Percentiles rank a stretch among this genome's conserved stretches.
Evolutionary conservation across 352 stramenopile species (phyloP).

Genomic region (Globisporangium iwayamae): DNA sequence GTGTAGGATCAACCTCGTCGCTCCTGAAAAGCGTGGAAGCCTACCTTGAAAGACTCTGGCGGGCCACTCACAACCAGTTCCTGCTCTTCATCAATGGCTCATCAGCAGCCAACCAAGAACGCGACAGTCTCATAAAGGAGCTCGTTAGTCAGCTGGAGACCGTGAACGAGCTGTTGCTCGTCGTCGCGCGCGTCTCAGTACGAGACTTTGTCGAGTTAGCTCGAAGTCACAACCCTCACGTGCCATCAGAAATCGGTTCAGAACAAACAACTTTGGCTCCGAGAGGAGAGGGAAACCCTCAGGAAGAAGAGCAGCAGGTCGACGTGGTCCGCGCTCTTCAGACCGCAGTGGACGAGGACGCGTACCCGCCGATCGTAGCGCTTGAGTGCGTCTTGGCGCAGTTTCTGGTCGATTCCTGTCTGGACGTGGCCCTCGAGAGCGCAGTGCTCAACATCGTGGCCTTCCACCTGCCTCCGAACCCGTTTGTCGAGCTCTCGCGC

Average conservation of each 20-base stretch:
- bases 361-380: conserved; percentile 36
- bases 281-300: background rate
- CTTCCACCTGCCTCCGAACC: conserved; percentile 39
- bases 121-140: background rate
- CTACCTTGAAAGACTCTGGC: conserved; percentile 1
- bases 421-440: conserved; percentile 50
- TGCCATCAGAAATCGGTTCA: background rate
- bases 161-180: conserved; percentile 22
- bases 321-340: conserved; percentile 35
- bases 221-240: background rate
- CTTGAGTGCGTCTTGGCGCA: conserved; percentile 44
- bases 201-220: conserved; percentile 18
- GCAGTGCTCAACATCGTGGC: conserved; percentile 46
- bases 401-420: conserved; percentile 35
- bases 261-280: background rate
- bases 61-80: background rate
- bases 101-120: background rate
- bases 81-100: background rate
- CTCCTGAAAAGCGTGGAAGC: conserved; percentile 1
- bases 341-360: conserved; percentile 22
- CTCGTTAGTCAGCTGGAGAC: conserved; percentile 20
- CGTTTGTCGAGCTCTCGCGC: conserved; percentile 37
- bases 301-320: conserved; percentile 12
- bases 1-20: conserved; percentile 10
- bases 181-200: conserved; percentile 18